Percentiles rank a stretch among this genome's conserved stretches.
Evolutionary conservation across 768 basidiomycete species (phyloP).

Genomic region (Exidia glandulosa): DNA sequence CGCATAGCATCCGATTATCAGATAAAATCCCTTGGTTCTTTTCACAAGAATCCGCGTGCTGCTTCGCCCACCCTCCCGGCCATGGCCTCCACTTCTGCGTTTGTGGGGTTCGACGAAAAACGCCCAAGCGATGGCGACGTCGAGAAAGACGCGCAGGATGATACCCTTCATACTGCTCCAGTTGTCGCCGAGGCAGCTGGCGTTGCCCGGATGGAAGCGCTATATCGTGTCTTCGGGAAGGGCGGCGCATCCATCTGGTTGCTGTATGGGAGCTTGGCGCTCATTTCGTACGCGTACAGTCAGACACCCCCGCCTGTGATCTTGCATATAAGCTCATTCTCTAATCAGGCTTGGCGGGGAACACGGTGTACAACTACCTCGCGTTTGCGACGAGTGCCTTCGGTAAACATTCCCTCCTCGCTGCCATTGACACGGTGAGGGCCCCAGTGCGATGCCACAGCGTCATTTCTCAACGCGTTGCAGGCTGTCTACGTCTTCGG

Average conservation of each 20-base stretch:
- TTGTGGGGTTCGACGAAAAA: not conserved
- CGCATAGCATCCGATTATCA: not conserved
- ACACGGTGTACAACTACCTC: conserved; percentile 56
- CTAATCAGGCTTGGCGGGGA: not conserved
- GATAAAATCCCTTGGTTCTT: not conserved
- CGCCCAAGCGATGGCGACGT: not conserved
- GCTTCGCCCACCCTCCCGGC: not conserved
- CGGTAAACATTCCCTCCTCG: conserved; percentile 41
- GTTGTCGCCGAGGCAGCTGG: not conserved
- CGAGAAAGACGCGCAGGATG: not conserved
- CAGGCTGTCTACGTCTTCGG: not conserved
- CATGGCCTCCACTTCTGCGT: not conserved
- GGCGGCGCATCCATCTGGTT: not conserved
- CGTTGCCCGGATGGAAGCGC: not conserved
- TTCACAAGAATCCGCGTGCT: not conserved
- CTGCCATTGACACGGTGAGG: conserved; percentile 26
- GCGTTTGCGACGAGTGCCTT: conserved; percentile 45
- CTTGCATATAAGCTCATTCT: not conserved
- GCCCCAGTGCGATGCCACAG: not conserved
- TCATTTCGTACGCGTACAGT: not conserved
- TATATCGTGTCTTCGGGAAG: not conserved
- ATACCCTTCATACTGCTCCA: not conserved
- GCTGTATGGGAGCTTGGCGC: not conserved
- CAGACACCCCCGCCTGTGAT: not conserved
- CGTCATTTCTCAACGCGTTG: not conserved